Base-by-base conservation (phyloP, 2,329 filamentous ascomycete species). In the Penicillium corylophilum region DNA sequence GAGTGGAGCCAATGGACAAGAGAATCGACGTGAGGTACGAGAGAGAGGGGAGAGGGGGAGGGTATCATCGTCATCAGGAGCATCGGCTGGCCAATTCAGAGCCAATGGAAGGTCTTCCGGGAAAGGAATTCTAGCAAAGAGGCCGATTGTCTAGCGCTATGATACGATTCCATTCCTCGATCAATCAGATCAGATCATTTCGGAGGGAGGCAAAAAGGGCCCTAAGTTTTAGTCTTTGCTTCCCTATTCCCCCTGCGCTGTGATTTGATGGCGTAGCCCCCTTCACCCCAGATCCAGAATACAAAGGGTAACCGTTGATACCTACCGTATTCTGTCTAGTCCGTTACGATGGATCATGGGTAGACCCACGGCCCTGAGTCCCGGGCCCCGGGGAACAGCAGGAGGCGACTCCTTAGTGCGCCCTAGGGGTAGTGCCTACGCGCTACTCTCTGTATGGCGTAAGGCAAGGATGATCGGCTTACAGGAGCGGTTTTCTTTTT, bases 381-480 rank as follows among this genome's bases (percentile, higher is more conserved):
- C 62, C 60, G 64, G 66, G 62, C 65, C 62, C 63, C 67, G 67
- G 68, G 68, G 68, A 70, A 70, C 61, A 65, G 54, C 54, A 59
- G 56, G 54, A 63, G 55, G 57, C 53, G 53, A 54, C 48, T 54
- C 58, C 60, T 59, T 65, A 64, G 58, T 50, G 46, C 38, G 36
- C 31, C 40, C 40, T 18, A 31, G 41, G 24, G 39, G 24, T 43
- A 40, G 33, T 29, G 40, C 33, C 26, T 23, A 52, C 54, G 59
- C 62, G 66, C 64, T 68, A 70, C 49, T 16, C 29, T 23, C 40
- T 45, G 50, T 54, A 57, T 57, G 56, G 56, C 64, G 62, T 66
- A 62, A 65, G 62, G 63, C 51, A 60, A 64, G 58, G 61, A 65
- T 65, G 64, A 69, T 71, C 67, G 54, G 58, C 58, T 65, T 50